Percentiles rank a stretch among this genome's conserved stretches.
phyloP scores from a whole-genome alignment of 2,329 filamentous ascomycete species.

The Knufia fluminis region DNA sequence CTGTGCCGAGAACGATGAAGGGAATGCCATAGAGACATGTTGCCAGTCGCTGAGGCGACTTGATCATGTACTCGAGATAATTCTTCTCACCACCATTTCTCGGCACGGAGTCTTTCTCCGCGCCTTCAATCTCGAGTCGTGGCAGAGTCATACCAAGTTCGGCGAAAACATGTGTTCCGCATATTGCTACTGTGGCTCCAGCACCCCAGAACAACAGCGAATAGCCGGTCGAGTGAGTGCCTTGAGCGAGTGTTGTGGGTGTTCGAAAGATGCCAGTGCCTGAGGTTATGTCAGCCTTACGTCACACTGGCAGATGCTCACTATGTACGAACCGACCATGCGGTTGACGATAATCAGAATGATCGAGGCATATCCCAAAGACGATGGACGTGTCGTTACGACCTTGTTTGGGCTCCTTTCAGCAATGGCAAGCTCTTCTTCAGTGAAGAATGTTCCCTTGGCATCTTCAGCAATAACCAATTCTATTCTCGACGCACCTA shows the following conservation, averaged over 20 bases:
- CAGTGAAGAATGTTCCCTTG: constrained; percentile 2
- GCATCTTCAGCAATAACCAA: no score
- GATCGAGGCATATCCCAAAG: constrained; percentile 8
- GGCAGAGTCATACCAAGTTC: constrained; percentile 45
- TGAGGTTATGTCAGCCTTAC: neutral
- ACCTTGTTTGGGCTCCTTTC: constrained; percentile 5
- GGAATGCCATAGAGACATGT: constrained; percentile 23
- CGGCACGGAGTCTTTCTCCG: constrained; percentile 7
- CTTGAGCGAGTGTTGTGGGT: constrained; percentile 36
- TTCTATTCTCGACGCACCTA: no score
- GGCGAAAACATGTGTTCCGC: constrained; percentile 36
- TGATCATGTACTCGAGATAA: constrained; percentile 21
- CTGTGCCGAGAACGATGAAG: constrained; percentile 22
- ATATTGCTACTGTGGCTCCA: constrained; percentile 40
- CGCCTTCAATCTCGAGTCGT: constrained; percentile 3
- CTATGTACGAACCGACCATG: constrained; percentile 6
- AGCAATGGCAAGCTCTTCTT: constrained; percentile 1
- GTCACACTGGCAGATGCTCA: neutral
- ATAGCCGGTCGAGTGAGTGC: constrained; percentile 38
- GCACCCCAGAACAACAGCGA: constrained; percentile 43
- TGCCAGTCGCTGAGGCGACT: constrained; percentile 17
- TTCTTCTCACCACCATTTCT: constrained; percentile 15
- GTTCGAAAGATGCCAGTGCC: constrained; percentile 44
- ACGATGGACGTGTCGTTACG: constrained; percentile 7
- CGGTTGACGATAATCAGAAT: constrained; percentile 9